Evolutionary conservation across 306 rosid genomes (phyloP).

Genomic region (Quercus bicolor): DNA sequence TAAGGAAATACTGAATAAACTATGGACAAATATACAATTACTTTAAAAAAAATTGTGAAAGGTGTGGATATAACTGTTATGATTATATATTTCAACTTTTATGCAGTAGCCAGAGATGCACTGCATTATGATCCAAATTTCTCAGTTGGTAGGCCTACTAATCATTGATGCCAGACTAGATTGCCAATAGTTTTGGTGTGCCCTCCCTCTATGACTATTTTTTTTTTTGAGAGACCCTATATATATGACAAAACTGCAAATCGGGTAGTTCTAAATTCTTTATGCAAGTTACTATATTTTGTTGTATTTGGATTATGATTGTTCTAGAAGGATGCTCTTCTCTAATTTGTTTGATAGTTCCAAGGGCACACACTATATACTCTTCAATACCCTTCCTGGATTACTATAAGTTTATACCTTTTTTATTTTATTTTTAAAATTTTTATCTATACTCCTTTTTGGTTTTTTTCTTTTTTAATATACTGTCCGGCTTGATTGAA

Average conservation of each 20-base stretch:
- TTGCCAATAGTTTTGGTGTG: slow-evolving; percentile 8
- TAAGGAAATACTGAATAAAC: neutral
- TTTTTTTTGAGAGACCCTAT: too few species aligned
- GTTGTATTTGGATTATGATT: too few species aligned
- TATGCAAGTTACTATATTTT: neutral
- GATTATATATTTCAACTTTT: neutral
- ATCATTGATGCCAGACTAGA: slow-evolving; percentile 35
- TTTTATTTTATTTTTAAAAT: too few species aligned
- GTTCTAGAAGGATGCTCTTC: too few species aligned
- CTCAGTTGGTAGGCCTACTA: slow-evolving; percentile 16
- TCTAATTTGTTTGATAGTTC: too few species aligned
- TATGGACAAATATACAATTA: neutral
- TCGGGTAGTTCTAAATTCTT: slow-evolving; percentile 6
- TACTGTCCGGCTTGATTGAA: neutral
- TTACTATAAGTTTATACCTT: too few species aligned
- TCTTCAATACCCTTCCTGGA: too few species aligned
- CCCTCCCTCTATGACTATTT: neutral
- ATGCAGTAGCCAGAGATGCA: neutral
- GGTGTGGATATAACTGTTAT: too few species aligned
- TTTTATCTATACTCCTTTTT: neutral
- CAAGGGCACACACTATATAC: too few species aligned
- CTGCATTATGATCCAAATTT: neutral
- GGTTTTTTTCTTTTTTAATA: neutral
- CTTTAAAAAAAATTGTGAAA: neutral
- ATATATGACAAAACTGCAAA: slow-evolving; percentile 8